Base-by-base conservation (phyloP, 345 rosid species). In the Pugionium cornutum region DNA sequence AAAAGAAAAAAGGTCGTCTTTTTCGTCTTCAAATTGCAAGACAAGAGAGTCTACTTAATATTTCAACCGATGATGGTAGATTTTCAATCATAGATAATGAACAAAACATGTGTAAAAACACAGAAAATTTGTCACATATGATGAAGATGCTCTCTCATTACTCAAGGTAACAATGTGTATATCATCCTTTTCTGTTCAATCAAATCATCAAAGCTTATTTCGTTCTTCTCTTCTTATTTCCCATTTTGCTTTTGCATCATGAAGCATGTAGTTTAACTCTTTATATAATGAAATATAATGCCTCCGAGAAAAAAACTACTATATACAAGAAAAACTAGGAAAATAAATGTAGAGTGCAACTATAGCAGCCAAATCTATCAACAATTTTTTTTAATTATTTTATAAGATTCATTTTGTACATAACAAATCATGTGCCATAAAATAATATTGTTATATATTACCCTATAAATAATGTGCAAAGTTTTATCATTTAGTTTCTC, bases 91-190 rank as follows among this genome's bases (percentile, higher is more conserved):
- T 10, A 40, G 7, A 59, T 28, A 41, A 28, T 51, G 44, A 57
- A 59, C 43, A 51, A 58, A 50, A 58, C 25, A 3, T 2, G 4
- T 18, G 18, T 18, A 18, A 18, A 18, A 18, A 18, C 18, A 18
- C 18, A 18, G 7, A 29, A 26, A 58, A 18, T 0, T 33, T 6
- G 40, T 60, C 36, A 11, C 45, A 59, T 7, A 29, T 44, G 62
- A 63, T 34, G 30, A 47, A 63, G 47, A 69, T 48, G 18, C 18
- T 18, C 18, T 18, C 18, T 18, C 18, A 18, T 18, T 18, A 18
- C 75, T 64, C 53, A 64, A 64, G 59, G 43, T 34, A 3, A 53
- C 64, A 59, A 53, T 72, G 57, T 72, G 64, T 72, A 72, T 70
- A 72, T 49, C 28, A 33, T 63, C 64, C 69, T 52, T 55, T 71